These are phyloP conservation scores for Candida chauliodis DNA, from an alignment of 805 yeast genomes.

Conservation along the genomic window DNA sequence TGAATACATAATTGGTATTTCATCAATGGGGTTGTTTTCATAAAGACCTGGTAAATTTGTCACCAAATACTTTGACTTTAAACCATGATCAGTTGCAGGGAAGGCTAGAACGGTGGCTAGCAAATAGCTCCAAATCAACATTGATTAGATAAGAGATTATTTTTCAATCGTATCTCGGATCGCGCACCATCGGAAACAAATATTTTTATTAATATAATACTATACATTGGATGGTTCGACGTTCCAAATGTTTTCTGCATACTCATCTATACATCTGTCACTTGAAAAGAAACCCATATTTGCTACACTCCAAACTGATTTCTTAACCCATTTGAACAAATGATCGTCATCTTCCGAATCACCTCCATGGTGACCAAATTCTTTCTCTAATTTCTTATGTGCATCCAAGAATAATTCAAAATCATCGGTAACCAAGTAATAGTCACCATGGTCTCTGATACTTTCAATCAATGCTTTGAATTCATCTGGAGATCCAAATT, in stretches of 20 bases:
- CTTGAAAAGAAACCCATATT: slow-evolving; percentile 91
- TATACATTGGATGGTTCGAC: slow-evolving; percentile 59
- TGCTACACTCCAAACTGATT: slow-evolving; percentile 76
- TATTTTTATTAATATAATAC: too few relatives aligned
- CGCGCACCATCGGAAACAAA: too few relatives aligned
- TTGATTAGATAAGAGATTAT: too few relatives aligned
- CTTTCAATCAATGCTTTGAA: slow-evolving; percentile 67
- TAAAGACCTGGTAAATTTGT: slow-evolving; percentile 35
- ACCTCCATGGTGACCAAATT: slow-evolving; percentile 49
- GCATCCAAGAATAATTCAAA: slow-evolving; percentile 84
- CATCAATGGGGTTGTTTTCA: slow-evolving; percentile 24
- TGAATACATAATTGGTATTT: slow-evolving; percentile 53
- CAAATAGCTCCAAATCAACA: neutral
- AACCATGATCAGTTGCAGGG: neutral
- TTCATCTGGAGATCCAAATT: slow-evolving; percentile 68
- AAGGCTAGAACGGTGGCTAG: neutral
- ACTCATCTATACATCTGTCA: slow-evolving; percentile 88
- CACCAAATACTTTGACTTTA: slow-evolving; percentile 21
- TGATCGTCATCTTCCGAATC: slow-evolving; percentile 47
- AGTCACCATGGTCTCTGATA: slow-evolving; percentile 72
- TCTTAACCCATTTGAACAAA: slow-evolving; percentile 67
- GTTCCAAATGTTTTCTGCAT: slow-evolving; percentile 91
- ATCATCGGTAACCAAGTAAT: slow-evolving; percentile 84
- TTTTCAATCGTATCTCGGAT: too few relatives aligned
- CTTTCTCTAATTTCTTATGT: slow-evolving; percentile 70